Evolutionary conservation across 257 asterid species (phyloP), one percentile per base, ranked within the genome.

Genomic region (Solanum clarkiae): DNA sequence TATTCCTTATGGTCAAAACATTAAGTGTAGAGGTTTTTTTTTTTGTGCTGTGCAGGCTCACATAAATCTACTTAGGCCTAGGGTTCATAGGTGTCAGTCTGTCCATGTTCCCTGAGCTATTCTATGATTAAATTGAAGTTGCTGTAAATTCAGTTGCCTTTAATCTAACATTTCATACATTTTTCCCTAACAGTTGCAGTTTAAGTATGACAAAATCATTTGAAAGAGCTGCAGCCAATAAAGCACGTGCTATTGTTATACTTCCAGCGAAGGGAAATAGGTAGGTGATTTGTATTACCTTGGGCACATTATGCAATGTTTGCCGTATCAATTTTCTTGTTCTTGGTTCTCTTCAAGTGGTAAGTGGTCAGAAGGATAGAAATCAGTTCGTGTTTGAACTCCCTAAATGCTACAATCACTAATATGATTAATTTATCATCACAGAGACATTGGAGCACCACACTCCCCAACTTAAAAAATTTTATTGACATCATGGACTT

Each of bases 151-250:
- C 65, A 53, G 47, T 16, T 79, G 1, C 65, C 65, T 79, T 53
- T 60, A 81, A 74, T 62, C 90, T 92, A 84, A 89, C 86, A 55
- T 79, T 66, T 51, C 56, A 44, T 80, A 57, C n/a, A 32, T 90
- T 70, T 70, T 88, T 84, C 63, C 86, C 83, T 11, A 89, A 87
- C 98, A 96, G 99, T 90, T 96, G 99, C 90, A 95, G 97, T 87
- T 92, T 95, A 81, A 96, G 95, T 87, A 86, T 95, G 89, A 96
- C 98, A 24, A 92, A 90, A 87, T 96, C 99, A 85, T 96, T 95
- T 88, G 98, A 96, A 88, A 89, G 98, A 89, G 99, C 98, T 85
- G 99, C 98, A 69, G 99, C 98, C 45, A 91, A 88, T 91, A 95
- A 94, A 85, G 98, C 99, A 84, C 97, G 98, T 62, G 97, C 98